A percentile compares a stretch with the other conserved stretches of the same genome.
These are phyloP conservation scores for Sphaerulina musiva DNA, from an alignment of 2,329 filamentous ascomycete species.

Conservation along the genomic window DNA sequence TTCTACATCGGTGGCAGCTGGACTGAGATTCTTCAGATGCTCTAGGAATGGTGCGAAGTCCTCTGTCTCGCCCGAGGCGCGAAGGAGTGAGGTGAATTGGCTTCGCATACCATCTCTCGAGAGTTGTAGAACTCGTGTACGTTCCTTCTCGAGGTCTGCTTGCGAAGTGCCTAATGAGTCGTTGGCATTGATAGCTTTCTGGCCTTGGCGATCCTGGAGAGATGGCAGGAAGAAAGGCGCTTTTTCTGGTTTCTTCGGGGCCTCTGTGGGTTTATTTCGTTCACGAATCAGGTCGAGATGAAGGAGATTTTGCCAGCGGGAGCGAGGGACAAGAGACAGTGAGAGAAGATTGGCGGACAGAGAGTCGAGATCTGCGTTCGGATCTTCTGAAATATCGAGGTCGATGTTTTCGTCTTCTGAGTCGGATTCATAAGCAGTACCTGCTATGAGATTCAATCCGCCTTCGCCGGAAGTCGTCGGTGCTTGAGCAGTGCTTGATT, in stretches of 20 bases:
- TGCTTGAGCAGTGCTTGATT: slow-evolving; percentile 19
- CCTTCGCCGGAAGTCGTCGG: slow-evolving; percentile 80
- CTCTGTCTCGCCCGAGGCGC: slow-evolving; percentile 42
- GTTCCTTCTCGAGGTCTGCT: slow-evolving; percentile 31
- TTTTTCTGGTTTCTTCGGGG: slow-evolving; percentile 85
- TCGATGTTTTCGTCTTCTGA: slow-evolving; percentile 56
- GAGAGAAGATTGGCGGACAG: slow-evolving; percentile 78
- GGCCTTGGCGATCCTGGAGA: slow-evolving; percentile 37
- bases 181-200: slow-evolving; percentile 6
- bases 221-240: slow-evolving; percentile 91
- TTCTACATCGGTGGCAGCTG: slow-evolving; percentile 81
- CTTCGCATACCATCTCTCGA: slow-evolving; percentile 11
- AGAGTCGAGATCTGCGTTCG: slow-evolving; percentile 38
- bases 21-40: slow-evolving; percentile 72
- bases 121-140: slow-evolving; percentile 30
- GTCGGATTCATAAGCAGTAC: slow-evolving; percentile 46
- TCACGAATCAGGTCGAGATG: slow-evolving; percentile 85
- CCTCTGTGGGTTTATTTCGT: slow-evolving; percentile 88
- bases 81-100: slow-evolving; percentile 46
- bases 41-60: slow-evolving; percentile 65
- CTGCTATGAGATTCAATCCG: slow-evolving; percentile 58
- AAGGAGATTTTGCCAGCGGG: slow-evolving; percentile 87
- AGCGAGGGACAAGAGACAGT: slow-evolving; percentile 80
- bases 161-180: slow-evolving; percentile 21
- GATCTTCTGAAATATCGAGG: slow-evolving; percentile 50